phyloP scores from a whole-genome alignment of 208 protist genomes.

The Phytomonas serpens region DNA sequence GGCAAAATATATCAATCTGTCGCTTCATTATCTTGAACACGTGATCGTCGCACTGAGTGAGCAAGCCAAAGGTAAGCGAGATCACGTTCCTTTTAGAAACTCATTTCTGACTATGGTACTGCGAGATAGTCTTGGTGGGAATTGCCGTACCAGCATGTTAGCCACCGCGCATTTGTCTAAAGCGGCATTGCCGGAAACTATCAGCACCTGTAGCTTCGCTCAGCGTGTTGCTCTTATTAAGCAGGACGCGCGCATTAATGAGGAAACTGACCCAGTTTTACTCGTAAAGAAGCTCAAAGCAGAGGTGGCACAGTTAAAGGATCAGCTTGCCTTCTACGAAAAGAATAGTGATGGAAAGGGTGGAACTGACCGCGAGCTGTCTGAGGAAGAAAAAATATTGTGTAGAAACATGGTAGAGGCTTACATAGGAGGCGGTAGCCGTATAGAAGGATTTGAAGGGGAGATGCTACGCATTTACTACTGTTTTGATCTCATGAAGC shows the following conservation, averaged over 20 bases:
- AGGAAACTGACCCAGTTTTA: slow-evolving; percentile 85
- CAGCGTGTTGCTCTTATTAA: slow-evolving; percentile 86
- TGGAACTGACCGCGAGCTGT: slow-evolving; percentile 44
- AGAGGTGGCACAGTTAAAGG: slow-evolving; percentile 80
- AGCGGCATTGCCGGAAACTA: slow-evolving; percentile 65
- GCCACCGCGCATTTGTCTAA: slow-evolving; percentile 66
- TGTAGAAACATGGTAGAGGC: slow-evolving; percentile 58
- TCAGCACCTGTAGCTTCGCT: slow-evolving; percentile 88
- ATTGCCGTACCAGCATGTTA: slow-evolving; percentile 94
- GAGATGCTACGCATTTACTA: slow-evolving; percentile 83
- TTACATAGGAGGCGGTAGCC: slow-evolving; percentile 46
- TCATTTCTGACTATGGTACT: slow-evolving; percentile 94
- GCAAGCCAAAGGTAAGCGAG: slow-evolving; percentile 58
- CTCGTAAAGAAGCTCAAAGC: slow-evolving; percentile 85
- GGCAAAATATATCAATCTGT: slow-evolving; percentile 91
- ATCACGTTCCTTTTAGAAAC: slow-evolving; percentile 93
- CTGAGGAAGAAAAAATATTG: slow-evolving; percentile 56
- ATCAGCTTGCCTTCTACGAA: slow-evolving; percentile 76
- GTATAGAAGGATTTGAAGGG: slow-evolving; percentile 68
- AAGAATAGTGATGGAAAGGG: slow-evolving; percentile 24
- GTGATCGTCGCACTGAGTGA: slow-evolving; percentile 85
- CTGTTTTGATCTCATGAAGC: slow-evolving; percentile 78
- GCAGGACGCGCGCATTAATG: slow-evolving; percentile 83
- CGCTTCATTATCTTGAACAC: slow-evolving; percentile 78
- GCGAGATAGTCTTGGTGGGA: slow-evolving; percentile 90